Base-by-base conservation (phyloP, 306 rosid species). In the Castanea mollissima region DNA sequence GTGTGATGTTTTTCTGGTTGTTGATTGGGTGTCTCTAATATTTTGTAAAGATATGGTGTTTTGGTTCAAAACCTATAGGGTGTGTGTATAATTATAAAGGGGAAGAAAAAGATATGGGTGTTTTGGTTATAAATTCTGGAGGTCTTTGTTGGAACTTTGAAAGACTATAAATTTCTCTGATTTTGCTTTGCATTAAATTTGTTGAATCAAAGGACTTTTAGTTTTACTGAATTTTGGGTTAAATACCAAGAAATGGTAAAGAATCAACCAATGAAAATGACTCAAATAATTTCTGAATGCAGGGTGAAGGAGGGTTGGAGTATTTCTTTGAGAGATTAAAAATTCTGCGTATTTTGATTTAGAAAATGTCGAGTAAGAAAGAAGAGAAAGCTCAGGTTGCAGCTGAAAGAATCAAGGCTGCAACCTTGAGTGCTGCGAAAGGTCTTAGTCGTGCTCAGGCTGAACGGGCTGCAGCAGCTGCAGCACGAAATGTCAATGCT, bases 401-500 rank as follows among this genome's bases (percentile, higher is more conserved):
- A 5, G 97, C 97, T 46, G 97, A 94, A 8, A 92, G 95, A 89
- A 95, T 95, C 74, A 96, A 96, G 88, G 99, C 98, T 63, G 98
- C 98, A 2, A 92, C 99, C 58, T 38, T 96, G 83, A 96, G 76
- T 77, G 98, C 98, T 65, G 98, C 99, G 0, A 96, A 96, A 80
- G 99, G 99, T 35, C 97, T 96, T 56, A 93, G 99, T 64, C 97
- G 99, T 52, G 94, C 98, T 76, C 99, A 95, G 86, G 99, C 99
- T 1, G 99, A 95, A 82, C 84, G 98, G 57, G 98, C 98, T 0
- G 99, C 99, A 0, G 16, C 99, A 10, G 96, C 99, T 6, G 99
- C 98, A 0, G 97, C 98, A 5, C 92, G 98, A 11, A 96, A 96
- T 68, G 99, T 96, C 13, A 96, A 96, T 77, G 99, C 99, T 69